A percentile compares a stretch with the other conserved stretches of the same genome.
phyloP scores from a whole-genome alignment of 345 rosid species.

The Ceriops tagal region DNA sequence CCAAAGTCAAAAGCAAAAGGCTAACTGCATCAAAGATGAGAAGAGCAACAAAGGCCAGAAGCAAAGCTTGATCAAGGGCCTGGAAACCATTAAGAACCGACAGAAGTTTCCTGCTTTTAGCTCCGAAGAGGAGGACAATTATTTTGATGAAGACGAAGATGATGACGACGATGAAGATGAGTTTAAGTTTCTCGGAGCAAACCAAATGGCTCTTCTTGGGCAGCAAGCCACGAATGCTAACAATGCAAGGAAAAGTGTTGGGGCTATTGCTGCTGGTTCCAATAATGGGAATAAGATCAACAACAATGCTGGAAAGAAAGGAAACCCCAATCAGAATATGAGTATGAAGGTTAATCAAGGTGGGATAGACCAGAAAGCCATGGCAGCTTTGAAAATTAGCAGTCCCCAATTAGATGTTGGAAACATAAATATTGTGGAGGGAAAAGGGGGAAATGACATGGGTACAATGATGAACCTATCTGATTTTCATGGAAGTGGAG shows the following conservation, averaged over 20 bases:
- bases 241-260: conserved; percentile 45
- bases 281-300: conserved; percentile 28
- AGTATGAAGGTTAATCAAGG: conserved; percentile 33
- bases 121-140: conserved; percentile 46
- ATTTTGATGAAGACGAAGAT: conserved; percentile 35
- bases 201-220: conserved; percentile 32
- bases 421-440: conserved; percentile 13
- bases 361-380: conserved; percentile 41
- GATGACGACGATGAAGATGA: conserved; percentile 31
- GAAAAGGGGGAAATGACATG: conserved; percentile 38
- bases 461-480: conserved; percentile 52
- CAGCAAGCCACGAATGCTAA: conserved; percentile 36
- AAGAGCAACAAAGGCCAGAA: conserved; percentile 45
- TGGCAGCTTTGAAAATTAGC: conserved; percentile 54
- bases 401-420: conserved; percentile 35
- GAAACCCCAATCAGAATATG: conserved; percentile 47
- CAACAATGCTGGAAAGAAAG: conserved; percentile 44
- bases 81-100: conserved; percentile 48
- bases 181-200: conserved; percentile 30
- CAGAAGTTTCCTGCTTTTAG: conserved; percentile 29
- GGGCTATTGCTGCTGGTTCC: conserved; percentile 15
- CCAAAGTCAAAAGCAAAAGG: conserved; percentile 42
- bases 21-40: conserved; percentile 36
- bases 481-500: conserved; percentile 34
- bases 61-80: conserved; percentile 39